These are phyloP conservation scores for Thymus mandschuricus DNA, from an alignment of 257 asterid genomes.

Conservation along the genomic window DNA sequence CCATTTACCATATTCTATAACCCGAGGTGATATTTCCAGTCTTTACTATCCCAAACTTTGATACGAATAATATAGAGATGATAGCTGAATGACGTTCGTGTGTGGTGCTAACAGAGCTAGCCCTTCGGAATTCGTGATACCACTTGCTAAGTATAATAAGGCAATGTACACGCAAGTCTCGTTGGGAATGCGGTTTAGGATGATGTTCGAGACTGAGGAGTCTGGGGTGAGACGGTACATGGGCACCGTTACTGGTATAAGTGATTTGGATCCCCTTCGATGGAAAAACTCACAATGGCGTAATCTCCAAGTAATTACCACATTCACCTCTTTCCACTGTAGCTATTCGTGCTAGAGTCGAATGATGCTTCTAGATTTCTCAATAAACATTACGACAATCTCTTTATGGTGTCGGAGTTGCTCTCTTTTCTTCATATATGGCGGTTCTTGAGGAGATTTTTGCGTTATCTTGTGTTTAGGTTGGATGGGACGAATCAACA, in stretches of 20 bases:
- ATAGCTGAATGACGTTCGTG: background rate
- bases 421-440: background rate
- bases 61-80: background rate
- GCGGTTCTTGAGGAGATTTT: slow-evolving; percentile 2
- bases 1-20: slow-evolving; percentile 89
- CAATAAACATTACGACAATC: background rate
- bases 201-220: slow-evolving; percentile 99
- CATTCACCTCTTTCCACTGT: background rate
- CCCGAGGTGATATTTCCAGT: slow-evolving; percentile 61
- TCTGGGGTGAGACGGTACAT: slow-evolving; percentile 91
- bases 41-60: background rate
- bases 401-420: background rate
- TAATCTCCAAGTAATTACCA: slow-evolving; percentile 75
- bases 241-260: slow-evolving; percentile 84
- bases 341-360: background rate
- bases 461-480: slow-evolving; percentile 47
- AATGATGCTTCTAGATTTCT: too few relatives aligned
- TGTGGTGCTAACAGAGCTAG: slow-evolving; percentile 71
- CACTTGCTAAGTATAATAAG: slow-evolving; percentile 89
- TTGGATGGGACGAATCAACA: slow-evolving; percentile 99
- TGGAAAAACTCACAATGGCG: slow-evolving; percentile 98
- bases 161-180: slow-evolving; percentile 90
- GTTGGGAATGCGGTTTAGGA: slow-evolving; percentile 91
- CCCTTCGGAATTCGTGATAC: slow-evolving; percentile 91
- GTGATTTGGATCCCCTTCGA: slow-evolving; percentile 80